Evolutionary conservation across 2,329 filamentous ascomycete species (phyloP).

Genomic region (Helicocarpus griseus): DNA sequence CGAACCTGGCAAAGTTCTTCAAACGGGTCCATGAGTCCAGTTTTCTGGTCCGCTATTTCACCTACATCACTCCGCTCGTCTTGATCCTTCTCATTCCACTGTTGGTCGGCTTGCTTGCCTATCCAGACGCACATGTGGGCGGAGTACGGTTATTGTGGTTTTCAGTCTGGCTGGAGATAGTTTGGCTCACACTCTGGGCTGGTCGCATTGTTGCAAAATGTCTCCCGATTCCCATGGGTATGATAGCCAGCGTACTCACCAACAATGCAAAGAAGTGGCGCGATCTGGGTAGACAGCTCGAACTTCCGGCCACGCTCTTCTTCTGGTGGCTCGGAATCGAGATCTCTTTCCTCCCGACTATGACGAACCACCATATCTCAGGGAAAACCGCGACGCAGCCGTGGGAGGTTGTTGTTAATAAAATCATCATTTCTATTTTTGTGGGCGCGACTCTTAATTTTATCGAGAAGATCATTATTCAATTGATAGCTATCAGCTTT

Average conservation of each 20-base stretch:
- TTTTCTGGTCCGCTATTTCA: constrained; percentile 58
- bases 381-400: constrained; percentile 42
- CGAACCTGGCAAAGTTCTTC: constrained; percentile 53
- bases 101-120: constrained; percentile 53
- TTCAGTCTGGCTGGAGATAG: constrained; percentile 85
- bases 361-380: constrained; percentile 54
- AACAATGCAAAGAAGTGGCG: constrained; percentile 90
- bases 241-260: constrained; percentile 65
- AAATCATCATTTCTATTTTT: constrained; percentile 77
- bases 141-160: constrained; percentile 82
- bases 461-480: constrained; percentile 84
- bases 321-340: constrained; percentile 86
- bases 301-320: constrained; percentile 76
- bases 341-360: constrained; percentile 74
- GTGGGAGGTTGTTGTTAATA: constrained; percentile 75
- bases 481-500: constrained; percentile 89
- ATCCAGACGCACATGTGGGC: constrained; percentile 54
- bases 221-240: constrained; percentile 51
- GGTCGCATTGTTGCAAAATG: constrained; percentile 56
- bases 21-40: constrained; percentile 57
- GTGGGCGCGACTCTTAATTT: constrained; percentile 72
- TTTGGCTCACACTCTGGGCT: constrained; percentile 87
- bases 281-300: constrained; percentile 75
- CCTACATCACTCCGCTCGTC: constrained; percentile 59
- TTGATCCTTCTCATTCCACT: constrained; percentile 58